These are phyloP conservation scores for Fraxinus floribunda DNA, from an alignment of 305 asterid species.

Conservation along the genomic window DNA sequence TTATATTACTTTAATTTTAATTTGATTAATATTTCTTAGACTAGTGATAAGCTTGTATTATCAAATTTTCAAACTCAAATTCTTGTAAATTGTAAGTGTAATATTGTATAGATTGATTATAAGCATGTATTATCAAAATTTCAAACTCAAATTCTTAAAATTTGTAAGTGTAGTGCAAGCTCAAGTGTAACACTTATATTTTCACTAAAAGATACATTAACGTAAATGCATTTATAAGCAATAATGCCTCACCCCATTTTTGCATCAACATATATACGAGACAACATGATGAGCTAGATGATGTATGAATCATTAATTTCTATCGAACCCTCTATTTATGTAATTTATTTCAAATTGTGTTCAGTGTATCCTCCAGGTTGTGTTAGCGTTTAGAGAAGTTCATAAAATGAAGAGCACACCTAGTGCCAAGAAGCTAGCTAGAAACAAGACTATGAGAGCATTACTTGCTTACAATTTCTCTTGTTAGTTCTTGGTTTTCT, in stretches of 20 bases:
- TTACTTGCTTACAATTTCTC: neutral
- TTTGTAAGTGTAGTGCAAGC: neutral
- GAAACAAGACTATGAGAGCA: neutral
- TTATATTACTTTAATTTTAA: no score
- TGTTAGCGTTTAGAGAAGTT: neutral
- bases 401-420: neutral
- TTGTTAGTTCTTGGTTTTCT: neutral
- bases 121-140: neutral
- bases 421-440: neutral
- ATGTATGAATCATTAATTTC: neutral
- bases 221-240: neutral
- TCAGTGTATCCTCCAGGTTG: neutral
- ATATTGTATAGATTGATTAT: no score
- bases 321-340: no score
- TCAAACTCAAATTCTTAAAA: neutral
- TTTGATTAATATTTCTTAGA: neutral
- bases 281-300: neutral
- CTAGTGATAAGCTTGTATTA: neutral
- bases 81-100: no score
- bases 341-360: neutral
- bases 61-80: neutral
- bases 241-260: neutral
- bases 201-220: neutral
- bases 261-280: neutral
- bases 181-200: neutral